Evolutionary conservation across 2,329 filamentous ascomycete genomes (phyloP).

Genomic region (Apiospora saccharicola): DNA sequence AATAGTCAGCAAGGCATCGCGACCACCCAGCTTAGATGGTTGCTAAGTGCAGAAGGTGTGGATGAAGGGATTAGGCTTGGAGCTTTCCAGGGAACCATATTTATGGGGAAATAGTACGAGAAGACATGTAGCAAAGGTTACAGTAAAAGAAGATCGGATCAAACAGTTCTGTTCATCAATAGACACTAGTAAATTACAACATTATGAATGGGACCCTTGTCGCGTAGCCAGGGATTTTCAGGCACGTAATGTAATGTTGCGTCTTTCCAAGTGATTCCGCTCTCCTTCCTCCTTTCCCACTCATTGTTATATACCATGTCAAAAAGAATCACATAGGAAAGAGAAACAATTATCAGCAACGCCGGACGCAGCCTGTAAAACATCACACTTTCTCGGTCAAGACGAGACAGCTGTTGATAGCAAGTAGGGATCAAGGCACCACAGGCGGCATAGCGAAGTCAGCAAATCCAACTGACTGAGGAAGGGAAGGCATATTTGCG

Average conservation of each 20-base stretch:
- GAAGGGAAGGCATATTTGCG: neutral
- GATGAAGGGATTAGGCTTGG: neutral
- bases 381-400: neutral
- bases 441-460: constrained; percentile 3
- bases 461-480: constrained; percentile 6
- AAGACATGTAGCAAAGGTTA: neutral
- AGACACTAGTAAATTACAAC: constrained; percentile 55
- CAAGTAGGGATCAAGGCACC: neutral
- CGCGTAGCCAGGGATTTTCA: constrained; percentile 34
- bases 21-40: too few species aligned
- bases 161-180: constrained; percentile 34
- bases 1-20: too few species aligned
- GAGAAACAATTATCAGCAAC: neutral
- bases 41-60: too few species aligned
- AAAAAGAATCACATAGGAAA: constrained; percentile 13
- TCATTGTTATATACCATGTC: constrained; percentile 6
- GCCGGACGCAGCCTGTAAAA: neutral
- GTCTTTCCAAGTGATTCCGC: constrained; percentile 10
- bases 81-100: neutral
- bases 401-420: neutral
- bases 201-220: constrained; percentile 50
- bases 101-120: too few species aligned
- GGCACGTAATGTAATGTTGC: constrained; percentile 38
- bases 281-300: neutral
- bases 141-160: neutral